phyloP scores from a whole-genome alignment of 2,329 filamentous ascomycete species.

The Monosporascus ibericus region DNA sequence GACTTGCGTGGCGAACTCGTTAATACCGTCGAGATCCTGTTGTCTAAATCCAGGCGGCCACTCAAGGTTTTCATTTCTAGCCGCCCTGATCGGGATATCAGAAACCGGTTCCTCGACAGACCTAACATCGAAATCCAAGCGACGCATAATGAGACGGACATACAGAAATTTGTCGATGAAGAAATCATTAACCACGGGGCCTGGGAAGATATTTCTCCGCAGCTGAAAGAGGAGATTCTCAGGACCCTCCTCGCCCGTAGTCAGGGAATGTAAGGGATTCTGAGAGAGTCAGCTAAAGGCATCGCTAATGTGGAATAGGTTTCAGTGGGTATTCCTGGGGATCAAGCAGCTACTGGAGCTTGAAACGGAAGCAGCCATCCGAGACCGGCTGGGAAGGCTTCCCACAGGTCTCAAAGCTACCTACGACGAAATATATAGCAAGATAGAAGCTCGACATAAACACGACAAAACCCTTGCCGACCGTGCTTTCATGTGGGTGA shows the following conservation, averaged over 20 bases:
- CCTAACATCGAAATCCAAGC: conserved; percentile 7
- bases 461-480: neutral
- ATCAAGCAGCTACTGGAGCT: conserved; percentile 5
- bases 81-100: conserved; percentile 6
- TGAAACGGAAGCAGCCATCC: conserved; percentile 1
- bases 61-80: conserved; percentile 7
- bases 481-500: conserved; percentile 5
- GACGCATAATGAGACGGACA: conserved; percentile 5
- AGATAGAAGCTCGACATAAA: neutral
- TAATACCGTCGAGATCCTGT: conserved; percentile 1
- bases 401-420: conserved; percentile 3
- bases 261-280: conserved; percentile 2
- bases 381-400: conserved; percentile 2
- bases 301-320: neutral
- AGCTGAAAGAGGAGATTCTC: conserved; percentile 3
- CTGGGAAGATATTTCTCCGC: neutral
- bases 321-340: conserved; percentile 6
- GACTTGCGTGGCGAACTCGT: conserved; percentile 7
- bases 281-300: too few species aligned
- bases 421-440: conserved; percentile 5
- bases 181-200: conserved; percentile 4
- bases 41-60: conserved; percentile 3
- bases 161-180: conserved; percentile 3
- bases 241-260: conserved; percentile 1
- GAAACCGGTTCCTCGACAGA: conserved; percentile 2